These are phyloP conservation scores for Aspergillus tubingensis DNA, from an alignment of 2,329 filamentous ascomycete species.

Conservation along the genomic window DNA sequence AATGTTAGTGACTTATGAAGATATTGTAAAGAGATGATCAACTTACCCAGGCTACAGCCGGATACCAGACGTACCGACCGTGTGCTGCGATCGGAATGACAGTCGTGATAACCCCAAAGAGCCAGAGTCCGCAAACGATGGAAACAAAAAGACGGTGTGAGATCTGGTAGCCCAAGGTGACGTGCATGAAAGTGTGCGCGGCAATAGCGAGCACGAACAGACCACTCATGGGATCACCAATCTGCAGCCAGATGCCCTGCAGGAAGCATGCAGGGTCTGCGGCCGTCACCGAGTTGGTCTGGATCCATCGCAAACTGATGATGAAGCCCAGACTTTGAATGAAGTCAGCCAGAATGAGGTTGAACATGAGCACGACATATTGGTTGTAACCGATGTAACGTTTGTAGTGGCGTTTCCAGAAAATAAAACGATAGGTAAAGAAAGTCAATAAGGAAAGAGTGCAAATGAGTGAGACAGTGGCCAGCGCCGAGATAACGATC, in stretches of 20 bases:
- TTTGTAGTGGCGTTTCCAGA: conserved; percentile 3
- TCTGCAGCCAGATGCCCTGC: conserved; percentile 7
- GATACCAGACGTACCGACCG: conserved; percentile 7
- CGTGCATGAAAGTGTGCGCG: conserved; percentile 3
- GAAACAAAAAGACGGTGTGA: not conserved
- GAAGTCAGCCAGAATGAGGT: conserved; percentile 1
- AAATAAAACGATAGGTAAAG: conserved; percentile 7
- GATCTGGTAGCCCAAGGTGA: conserved; percentile 1
- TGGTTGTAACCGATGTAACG: conserved; percentile 9
- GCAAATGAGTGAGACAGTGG: not conserved
- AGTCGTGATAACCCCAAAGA: conserved; percentile 2
- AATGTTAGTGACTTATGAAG: not conserved
- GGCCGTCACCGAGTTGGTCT: not conserved
- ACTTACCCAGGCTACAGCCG: conserved; percentile 6
- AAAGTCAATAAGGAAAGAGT: not conserved
- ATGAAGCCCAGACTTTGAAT: conserved; percentile 7
- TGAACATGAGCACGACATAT: conserved; percentile 10
- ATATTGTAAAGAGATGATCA: no score
- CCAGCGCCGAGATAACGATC: conserved; percentile 5
- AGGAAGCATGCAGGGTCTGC: conserved; percentile 3
- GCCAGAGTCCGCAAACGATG: not conserved
- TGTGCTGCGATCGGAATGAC: conserved; percentile 7
- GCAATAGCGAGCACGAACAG: conserved; percentile 5
- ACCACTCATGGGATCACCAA: conserved; percentile 8
- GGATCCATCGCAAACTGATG: conserved; percentile 7